Conservation (phyloP, 2,329 filamentous ascomycete species). For the Exophiala dermatitidis region DNA sequence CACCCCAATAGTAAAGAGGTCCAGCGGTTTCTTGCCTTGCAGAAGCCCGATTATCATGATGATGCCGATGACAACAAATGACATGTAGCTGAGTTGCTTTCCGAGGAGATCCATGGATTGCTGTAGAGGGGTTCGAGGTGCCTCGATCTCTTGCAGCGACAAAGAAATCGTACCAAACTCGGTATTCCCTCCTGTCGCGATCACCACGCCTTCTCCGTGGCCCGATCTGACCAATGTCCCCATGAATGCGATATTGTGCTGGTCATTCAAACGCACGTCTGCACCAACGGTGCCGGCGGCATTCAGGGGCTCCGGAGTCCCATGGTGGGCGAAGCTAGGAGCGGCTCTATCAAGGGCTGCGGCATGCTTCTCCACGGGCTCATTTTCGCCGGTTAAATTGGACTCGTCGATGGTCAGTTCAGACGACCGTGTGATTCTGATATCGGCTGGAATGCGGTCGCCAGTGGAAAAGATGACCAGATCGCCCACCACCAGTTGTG, state of each 20-base stretch:
- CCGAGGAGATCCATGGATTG: constrained; percentile 96
- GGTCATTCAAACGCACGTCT: constrained; percentile 63
- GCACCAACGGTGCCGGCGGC: constrained; percentile 54
- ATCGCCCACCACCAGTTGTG: constrained; percentile 83
- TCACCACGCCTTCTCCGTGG: constrained; percentile 93
- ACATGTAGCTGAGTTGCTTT: constrained; percentile 92
- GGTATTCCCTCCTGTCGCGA: constrained; percentile 85
- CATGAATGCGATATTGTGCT: constrained; percentile 96
- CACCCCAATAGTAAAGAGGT: constrained; percentile 96
- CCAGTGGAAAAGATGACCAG: constrained; percentile 90
- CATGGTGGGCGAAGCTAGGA: constrained; percentile 34
- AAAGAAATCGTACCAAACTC: constrained; percentile 96
- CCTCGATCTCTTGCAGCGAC: constrained; percentile 90
- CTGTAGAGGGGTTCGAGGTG: constrained; percentile 86
- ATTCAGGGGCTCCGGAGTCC: constrained; percentile 53
- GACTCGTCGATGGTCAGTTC: constrained; percentile 94
- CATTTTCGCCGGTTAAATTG: constrained; percentile 93
- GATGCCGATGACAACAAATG: constrained; percentile 85
- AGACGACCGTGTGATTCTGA: constrained; percentile 82
- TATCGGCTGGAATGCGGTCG: constrained; percentile 91
- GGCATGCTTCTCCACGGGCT: constrained; percentile 73
- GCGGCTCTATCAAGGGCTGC: constrained; percentile 46
- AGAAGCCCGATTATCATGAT: constrained; percentile 87
- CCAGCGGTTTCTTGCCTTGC: constrained; percentile 79
- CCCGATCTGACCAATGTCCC: constrained; percentile 92